Percentiles rank a stretch among this genome's conserved stretches.
phyloP scores from a whole-genome alignment of 2,329 filamentous ascomycete species.

The Aureobasidium subglaciale region DNA sequence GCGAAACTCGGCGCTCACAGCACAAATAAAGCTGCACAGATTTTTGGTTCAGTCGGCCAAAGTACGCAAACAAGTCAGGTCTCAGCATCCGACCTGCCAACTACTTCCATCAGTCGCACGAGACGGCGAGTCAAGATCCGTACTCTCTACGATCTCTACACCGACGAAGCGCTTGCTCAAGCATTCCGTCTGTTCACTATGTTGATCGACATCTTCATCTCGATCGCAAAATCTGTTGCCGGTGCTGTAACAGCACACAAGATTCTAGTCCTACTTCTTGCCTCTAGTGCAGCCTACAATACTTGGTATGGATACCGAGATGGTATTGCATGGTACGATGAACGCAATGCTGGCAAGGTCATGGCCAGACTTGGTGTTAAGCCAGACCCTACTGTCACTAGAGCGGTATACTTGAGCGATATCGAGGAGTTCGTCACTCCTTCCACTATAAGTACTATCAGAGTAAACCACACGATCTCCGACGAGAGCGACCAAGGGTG shows the following conservation, averaged over 20 bases:
- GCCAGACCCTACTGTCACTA: conserved; percentile 74
- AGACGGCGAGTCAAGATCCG: conserved; percentile 7
- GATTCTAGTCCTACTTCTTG: conserved; percentile 62
- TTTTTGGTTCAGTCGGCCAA: conserved; percentile 69
- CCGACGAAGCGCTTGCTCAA: conserved; percentile 24
- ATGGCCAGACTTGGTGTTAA: conserved; percentile 75
- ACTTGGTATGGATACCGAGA: conserved; percentile 67
- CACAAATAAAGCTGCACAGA: conserved; percentile 70
- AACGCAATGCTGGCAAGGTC: conserved; percentile 70
- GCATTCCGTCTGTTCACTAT: conserved; percentile 23
- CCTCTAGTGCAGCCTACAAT: conserved; percentile 65
- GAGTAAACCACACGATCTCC: conserved; percentile 18
- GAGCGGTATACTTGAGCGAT: conserved; percentile 75
- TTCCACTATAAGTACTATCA: conserved; percentile 18
- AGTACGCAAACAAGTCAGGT: conserved; percentile 54
- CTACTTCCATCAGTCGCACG: conserved; percentile 5
- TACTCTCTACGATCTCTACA: conserved; percentile 24
- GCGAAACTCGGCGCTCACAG: conserved; percentile 65
- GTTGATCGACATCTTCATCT: conserved; percentile 39
- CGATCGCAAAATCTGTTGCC: conserved; percentile 24
- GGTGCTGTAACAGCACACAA: conserved; percentile 52
- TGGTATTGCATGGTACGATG: conserved; percentile 73
- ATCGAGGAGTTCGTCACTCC: conserved; percentile 54
- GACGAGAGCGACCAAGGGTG: conserved; percentile 13
- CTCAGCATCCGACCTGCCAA: conserved; percentile 14